Evolutionary conservation across 768 basidiomycete genomes (phyloP).

Genomic region (Pleurotus pulmonarius): DNA sequence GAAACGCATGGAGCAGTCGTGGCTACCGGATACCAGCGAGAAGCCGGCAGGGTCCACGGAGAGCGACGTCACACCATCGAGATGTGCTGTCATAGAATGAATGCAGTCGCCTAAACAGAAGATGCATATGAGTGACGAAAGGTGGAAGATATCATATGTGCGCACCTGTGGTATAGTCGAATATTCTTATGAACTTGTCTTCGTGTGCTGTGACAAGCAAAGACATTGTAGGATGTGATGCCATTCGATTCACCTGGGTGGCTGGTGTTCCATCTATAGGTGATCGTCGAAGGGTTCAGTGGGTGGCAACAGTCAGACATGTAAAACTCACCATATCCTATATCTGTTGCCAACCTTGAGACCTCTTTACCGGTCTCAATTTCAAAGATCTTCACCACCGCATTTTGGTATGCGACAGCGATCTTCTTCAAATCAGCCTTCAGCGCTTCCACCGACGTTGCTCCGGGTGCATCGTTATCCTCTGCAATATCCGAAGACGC

Average conservation of each 20-base stretch:
- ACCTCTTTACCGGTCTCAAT: conserved; percentile 84
- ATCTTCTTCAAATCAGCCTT: conserved; percentile 82
- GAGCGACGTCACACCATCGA: conserved; percentile 88
- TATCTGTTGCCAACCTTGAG: conserved; percentile 55
- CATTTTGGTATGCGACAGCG: conserved; percentile 87
- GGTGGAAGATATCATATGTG: conserved; percentile 3
- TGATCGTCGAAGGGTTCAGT: conserved; percentile 8
- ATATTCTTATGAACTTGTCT: conserved; percentile 90
- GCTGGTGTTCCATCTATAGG: conserved; percentile 65
- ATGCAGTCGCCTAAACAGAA: conserved; percentile 68
- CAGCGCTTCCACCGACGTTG: conserved; percentile 81
- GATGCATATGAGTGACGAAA: conserved; percentile 4
- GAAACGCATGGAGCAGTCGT: conserved; percentile 92
- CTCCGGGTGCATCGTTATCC: conserved; percentile 55
- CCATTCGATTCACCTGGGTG: conserved; percentile 82
- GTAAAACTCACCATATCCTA: conserved; percentile 47
- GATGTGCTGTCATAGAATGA: conserved; percentile 85
- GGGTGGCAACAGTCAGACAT: background rate
- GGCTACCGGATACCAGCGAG: conserved; percentile 83
- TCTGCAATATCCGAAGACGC: conserved; percentile 36
- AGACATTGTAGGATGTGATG: conserved; percentile 88
- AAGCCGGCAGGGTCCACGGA: conserved; percentile 87
- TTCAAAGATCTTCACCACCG: conserved; percentile 87
- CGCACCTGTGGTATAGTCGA: conserved; percentile 79
- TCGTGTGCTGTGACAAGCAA: conserved; percentile 89